phyloP scores from a whole-genome alignment of 176 grass and related monocot species.

The maize (Zea mays) region Zm-B73-REFERENCE-NAM-5.0 NC_050096.1:87772501-87773000 shows the following conservation, averaged over 20 bases:
- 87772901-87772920: neutral
- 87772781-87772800: neutral
- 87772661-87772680: neutral
- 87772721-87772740: neutral
- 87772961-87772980: too few relatives aligned
- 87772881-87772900: too few relatives aligned
- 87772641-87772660: neutral
- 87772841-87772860: neutral
- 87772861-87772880: neutral
- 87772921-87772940: neutral
- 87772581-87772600: neutral
- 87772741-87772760: neutral
- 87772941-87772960: neutral
- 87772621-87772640: neutral
- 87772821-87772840: neutral
- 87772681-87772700: neutral
- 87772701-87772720: neutral
- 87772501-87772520: constrained; percentile 1
- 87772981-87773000: too few relatives aligned
- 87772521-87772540: neutral
- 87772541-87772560: neutral
- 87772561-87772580: neutral
- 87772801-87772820: constrained; percentile 6
- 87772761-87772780: neutral
- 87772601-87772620: neutral